phyloP scores from a whole-genome alignment of 176 grass and related monocot species.

The Eragrostis curvula region DNA sequence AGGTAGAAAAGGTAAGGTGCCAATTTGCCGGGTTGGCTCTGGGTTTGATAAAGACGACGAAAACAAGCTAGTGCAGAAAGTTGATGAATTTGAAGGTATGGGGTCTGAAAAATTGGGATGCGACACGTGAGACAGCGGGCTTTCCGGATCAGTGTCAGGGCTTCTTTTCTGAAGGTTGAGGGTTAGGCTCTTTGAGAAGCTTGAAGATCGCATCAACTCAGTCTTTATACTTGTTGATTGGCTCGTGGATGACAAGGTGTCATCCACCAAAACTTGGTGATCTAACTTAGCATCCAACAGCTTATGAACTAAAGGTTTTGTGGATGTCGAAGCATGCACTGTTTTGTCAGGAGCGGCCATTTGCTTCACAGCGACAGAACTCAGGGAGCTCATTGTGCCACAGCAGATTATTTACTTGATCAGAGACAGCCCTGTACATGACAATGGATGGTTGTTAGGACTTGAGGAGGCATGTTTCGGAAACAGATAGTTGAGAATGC shows the following conservation, averaged over 20 bases:
- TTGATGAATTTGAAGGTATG: conserved; percentile 75
- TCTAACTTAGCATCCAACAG: conserved; percentile 48
- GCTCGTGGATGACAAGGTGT: conserved; percentile 55
- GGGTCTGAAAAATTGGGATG: conserved; percentile 66
- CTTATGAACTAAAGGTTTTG: conserved; percentile 50
- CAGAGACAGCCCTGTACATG: background rate
- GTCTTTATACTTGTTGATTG: conserved; percentile 54
- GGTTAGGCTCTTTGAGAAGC: conserved; percentile 45
- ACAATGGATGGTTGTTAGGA: conserved; percentile 5
- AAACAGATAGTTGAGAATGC: background rate
- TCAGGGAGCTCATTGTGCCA: conserved; percentile 65
- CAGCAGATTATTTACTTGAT: background rate
- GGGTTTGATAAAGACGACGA: conserved; percentile 60
- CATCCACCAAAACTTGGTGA: conserved; percentile 18
- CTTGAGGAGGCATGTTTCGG: background rate
- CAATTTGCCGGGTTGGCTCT: conserved; percentile 43
- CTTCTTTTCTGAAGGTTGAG: conserved; percentile 54
- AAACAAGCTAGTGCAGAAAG: conserved; percentile 87
- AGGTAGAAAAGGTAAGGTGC: conserved; percentile 77
- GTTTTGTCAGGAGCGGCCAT: conserved; percentile 47
- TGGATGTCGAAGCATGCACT: conserved; percentile 43
- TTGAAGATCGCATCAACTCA: conserved; percentile 42
- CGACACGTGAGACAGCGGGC: conserved; percentile 51
- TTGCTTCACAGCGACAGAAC: conserved; percentile 40
- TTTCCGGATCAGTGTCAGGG: conserved; percentile 56